These are phyloP conservation scores for Coniochaeta sp. DNA, from an alignment of 2,329 filamentous ascomycete genomes.

Conservation along the genomic window DNA sequence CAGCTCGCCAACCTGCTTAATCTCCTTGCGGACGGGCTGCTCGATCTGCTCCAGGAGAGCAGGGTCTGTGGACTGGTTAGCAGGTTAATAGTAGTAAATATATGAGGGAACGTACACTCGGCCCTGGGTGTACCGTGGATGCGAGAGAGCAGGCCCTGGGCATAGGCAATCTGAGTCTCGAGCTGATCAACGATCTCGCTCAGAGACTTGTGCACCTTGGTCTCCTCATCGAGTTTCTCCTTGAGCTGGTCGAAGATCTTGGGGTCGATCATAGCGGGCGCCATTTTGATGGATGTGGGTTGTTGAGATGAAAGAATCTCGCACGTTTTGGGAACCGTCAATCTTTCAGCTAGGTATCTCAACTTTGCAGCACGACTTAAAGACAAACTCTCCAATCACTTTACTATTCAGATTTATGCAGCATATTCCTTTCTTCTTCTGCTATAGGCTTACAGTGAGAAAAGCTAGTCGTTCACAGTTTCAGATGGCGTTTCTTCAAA, in stretches of 20 bases:
- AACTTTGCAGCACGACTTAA: too few species aligned
- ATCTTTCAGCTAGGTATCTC: too few species aligned
- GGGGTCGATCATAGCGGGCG: slow-evolving; percentile 59
- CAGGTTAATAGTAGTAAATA: neutral
- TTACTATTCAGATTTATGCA: too few species aligned
- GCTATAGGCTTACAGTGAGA: too few species aligned
- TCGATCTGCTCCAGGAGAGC: slow-evolving; percentile 64
- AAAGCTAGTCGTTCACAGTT: too few species aligned
- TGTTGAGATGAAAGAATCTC: neutral
- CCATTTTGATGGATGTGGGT: slow-evolving; percentile 10
- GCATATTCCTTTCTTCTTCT: too few species aligned
- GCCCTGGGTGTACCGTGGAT: slow-evolving; percentile 78
- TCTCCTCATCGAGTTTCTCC: slow-evolving; percentile 82
- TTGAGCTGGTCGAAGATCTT: slow-evolving; percentile 84
- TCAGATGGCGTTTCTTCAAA: too few species aligned
- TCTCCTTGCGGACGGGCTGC: slow-evolving; percentile 64
- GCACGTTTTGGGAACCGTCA: neutral
- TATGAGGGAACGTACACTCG: slow-evolving; percentile 30
- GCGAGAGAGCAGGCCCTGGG: slow-evolving; percentile 76
- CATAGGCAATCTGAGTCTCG: slow-evolving; percentile 74
- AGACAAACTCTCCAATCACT: too few species aligned
- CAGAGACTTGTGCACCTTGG: slow-evolving; percentile 73
- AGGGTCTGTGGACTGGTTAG: slow-evolving; percentile 44
- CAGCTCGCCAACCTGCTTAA: slow-evolving; percentile 64
- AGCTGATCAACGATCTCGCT: slow-evolving; percentile 74